A percentile compares a stretch with the other conserved stretches of the same genome.
Conservation (phyloP, 2,329 filamentous ascomycete genomes). For the Cladosporium sp. region DNA sequence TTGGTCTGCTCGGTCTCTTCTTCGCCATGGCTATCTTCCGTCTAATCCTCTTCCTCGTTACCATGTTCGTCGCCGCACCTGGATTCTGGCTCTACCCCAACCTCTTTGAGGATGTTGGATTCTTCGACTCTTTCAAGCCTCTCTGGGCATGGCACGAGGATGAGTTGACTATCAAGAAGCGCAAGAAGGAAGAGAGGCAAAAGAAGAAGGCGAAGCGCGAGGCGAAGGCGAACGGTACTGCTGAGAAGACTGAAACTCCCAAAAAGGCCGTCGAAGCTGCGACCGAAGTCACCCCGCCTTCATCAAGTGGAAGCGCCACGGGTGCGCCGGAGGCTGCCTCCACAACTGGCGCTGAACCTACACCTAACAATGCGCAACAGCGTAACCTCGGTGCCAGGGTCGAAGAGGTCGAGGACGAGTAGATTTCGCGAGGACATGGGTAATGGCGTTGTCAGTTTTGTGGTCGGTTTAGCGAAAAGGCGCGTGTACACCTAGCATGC, state of each 20-base stretch:
- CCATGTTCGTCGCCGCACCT: constrained; percentile 79
- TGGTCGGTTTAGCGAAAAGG: constrained; percentile 2
- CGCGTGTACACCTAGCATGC: constrained; percentile 4
- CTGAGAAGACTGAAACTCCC: constrained; percentile 21
- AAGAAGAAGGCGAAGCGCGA: constrained; percentile 35
- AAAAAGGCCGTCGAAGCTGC: constrained; percentile 21
- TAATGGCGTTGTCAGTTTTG: constrained; percentile 2
- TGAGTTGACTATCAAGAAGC: constrained; percentile 38
- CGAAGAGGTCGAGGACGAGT: constrained; percentile 35
- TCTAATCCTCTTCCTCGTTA: constrained; percentile 89
- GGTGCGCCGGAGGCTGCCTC: constrained; percentile 20
- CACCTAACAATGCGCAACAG: constrained; percentile 25
- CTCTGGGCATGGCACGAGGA: constrained; percentile 91
- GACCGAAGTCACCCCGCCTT: neutral
- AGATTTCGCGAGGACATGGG: neutral
- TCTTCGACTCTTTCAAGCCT: constrained; percentile 94
- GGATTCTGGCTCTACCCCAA: constrained; percentile 99
- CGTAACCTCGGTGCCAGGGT: constrained; percentile 31
- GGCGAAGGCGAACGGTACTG: constrained; percentile 31
- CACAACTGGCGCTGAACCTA: constrained; percentile 28
- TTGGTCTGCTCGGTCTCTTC: constrained; percentile 87
- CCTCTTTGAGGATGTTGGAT: constrained; percentile 96
- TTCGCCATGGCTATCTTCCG: constrained; percentile 98
- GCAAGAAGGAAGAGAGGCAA: constrained; percentile 38
- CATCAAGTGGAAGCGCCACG: neutral